A percentile compares a stretch with the other conserved stretches of the same genome.
Conservation (phyloP, 495 filamentous ascomycete species). For the Parachaetomium inaequale region DNA sequence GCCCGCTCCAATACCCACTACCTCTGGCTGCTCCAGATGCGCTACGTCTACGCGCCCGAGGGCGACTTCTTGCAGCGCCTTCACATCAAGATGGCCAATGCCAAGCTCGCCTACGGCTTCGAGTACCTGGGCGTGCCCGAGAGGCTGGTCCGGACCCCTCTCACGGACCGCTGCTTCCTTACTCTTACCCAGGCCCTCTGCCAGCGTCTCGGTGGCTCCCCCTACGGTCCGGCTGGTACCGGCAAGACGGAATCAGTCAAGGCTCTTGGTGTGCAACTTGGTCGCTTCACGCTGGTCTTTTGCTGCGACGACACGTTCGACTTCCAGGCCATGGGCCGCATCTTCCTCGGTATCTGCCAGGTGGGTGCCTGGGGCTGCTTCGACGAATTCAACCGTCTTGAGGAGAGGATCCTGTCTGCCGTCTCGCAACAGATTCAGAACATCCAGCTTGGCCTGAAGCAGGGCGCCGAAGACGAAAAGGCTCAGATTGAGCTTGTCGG, state of each 20-base stretch:
- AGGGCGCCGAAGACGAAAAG: slow-evolving; percentile 69
- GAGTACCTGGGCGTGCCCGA: slow-evolving; percentile 97
- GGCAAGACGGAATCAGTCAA: slow-evolving; percentile 99
- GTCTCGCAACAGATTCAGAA: slow-evolving; percentile 99
- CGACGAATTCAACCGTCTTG: slow-evolving; percentile 97
- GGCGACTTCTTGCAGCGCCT: slow-evolving; percentile 79
- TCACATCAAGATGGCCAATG: slow-evolving; percentile 94
- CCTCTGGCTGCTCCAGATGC: slow-evolving; percentile 95
- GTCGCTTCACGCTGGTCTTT: slow-evolving; percentile 96
- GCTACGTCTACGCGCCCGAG: slow-evolving; percentile 81
- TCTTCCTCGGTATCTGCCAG: slow-evolving; percentile 98
- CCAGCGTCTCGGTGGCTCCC: slow-evolving; percentile 92
- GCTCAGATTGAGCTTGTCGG: slow-evolving; percentile 91
- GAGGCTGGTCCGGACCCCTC: slow-evolving; percentile 87
- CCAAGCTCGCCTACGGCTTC: slow-evolving; percentile 91
- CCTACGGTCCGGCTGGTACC: slow-evolving; percentile 97
- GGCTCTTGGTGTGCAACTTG: slow-evolving; percentile 91
- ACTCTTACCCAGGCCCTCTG: slow-evolving; percentile 94
- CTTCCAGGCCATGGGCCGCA: slow-evolving; percentile 98
- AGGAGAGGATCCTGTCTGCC: slow-evolving; percentile 93
- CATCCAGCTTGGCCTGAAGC: slow-evolving; percentile 90
- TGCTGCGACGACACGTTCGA: slow-evolving; percentile 99
- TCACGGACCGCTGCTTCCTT: slow-evolving; percentile 97
- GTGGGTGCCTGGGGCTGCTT: slow-evolving; percentile 99
- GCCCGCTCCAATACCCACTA: slow-evolving; percentile 80